Conservation (phyloP, 306 rosid genomes). For the Quercus variabilis region DNA sequence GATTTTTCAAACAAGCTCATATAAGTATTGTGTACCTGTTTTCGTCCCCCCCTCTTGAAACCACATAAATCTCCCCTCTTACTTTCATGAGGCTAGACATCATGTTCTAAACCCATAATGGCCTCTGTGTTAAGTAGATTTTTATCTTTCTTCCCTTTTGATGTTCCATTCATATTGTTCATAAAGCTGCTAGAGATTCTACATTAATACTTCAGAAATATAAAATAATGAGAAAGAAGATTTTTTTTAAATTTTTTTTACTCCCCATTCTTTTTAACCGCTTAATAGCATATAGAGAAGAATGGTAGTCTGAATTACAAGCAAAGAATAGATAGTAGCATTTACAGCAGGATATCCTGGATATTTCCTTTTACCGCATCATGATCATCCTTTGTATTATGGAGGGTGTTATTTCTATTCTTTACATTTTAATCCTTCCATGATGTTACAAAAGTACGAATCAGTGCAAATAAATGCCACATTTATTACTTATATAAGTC, state of each 20-base stretch:
- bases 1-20: not conserved
- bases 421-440: not conserved
- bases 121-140: too few species aligned
- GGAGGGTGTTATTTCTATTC: not conserved
- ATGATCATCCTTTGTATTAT: not conserved
- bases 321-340: not conserved
- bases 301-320: not conserved
- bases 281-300: not conserved
- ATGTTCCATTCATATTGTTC: not conserved
- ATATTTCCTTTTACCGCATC: not conserved
- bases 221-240: not conserved
- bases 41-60: not conserved
- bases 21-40: not conserved
- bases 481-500: too few species aligned
- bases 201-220: not conserved
- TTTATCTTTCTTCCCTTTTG: not conserved
- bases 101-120: too few species aligned
- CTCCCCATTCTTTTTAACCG: not conserved
- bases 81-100: not conserved
- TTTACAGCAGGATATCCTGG: not conserved
- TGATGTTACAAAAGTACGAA: not conserved
- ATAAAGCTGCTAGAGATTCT: not conserved
- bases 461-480: too few species aligned
- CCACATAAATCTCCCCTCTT: not conserved
- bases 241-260: not conserved